These are phyloP conservation scores for Salix arbutifolia DNA, from an alignment of 345 rosid genomes.

Conservation along the genomic window DNA sequence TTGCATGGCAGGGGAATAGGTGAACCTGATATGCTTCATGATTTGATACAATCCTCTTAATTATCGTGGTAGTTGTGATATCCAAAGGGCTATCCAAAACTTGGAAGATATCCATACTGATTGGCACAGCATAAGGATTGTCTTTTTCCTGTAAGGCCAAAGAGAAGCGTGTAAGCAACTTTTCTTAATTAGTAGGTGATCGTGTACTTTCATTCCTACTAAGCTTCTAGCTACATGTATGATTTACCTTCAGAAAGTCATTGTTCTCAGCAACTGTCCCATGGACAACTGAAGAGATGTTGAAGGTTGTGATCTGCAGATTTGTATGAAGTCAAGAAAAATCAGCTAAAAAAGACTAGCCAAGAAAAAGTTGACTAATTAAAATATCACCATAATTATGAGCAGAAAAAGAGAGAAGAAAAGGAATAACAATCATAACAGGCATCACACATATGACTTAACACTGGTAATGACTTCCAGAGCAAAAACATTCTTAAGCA, in stretches of 20 bases:
- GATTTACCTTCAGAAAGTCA: constrained; percentile 50
- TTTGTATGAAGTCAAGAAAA: neutral
- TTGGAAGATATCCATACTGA: constrained; percentile 57
- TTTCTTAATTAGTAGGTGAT: neutral
- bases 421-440: neutral
- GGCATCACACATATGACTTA: neutral
- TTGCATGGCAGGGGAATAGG: neutral
- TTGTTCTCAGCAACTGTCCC: constrained; percentile 61
- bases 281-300: constrained; percentile 64
- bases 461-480: neutral
- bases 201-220: neutral
- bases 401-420: neutral
- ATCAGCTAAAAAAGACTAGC: neutral
- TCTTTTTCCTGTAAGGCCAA: constrained; percentile 39
- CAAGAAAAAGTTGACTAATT: neutral
- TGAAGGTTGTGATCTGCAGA: constrained; percentile 61
- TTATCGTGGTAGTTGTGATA: constrained; percentile 67
- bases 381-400: neutral
- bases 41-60: constrained; percentile 64
- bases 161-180: neutral
- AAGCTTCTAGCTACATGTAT: neutral
- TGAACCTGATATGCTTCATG: constrained; percentile 67
- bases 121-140: constrained; percentile 69
- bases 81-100: constrained; percentile 66
- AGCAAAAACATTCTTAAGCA: neutral